Evolutionary conservation across 2,329 filamentous ascomycete genomes (phyloP).

Genomic region (Pseudocercospora macadamiae): DNA sequence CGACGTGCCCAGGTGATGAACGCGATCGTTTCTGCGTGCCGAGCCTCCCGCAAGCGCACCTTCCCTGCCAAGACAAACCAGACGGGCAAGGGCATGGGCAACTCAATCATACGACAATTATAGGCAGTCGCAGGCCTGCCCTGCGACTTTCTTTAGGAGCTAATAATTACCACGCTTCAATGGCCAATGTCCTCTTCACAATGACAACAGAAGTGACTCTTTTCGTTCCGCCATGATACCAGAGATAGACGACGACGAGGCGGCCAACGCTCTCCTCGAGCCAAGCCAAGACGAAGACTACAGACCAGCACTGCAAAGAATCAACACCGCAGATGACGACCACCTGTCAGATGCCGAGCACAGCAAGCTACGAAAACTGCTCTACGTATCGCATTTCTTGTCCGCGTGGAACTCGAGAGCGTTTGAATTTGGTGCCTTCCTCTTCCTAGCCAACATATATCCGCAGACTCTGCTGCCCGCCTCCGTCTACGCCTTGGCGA

Average conservation of each 20-base stretch:
- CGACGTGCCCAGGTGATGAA: too few species aligned
- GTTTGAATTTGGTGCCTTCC: slow-evolving; percentile 55
- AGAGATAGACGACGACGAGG: neutral
- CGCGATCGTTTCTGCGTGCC: neutral
- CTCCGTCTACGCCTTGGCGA: slow-evolving; percentile 69
- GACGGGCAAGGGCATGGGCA: neutral
- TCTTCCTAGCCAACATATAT: slow-evolving; percentile 52
- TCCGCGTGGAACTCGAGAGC: slow-evolving; percentile 54
- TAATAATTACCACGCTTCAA: neutral
- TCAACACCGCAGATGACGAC: neutral
- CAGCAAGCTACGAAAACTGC: slow-evolving; percentile 18
- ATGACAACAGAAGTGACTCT: too few species aligned
- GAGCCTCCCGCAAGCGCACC: too few species aligned
- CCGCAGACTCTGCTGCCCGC: slow-evolving; percentile 64
- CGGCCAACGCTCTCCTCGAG: neutral
- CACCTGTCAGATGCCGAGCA: slow-evolving; percentile 8
- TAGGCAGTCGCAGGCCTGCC: neutral
- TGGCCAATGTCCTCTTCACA: too few species aligned
- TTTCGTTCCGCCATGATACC: neutral
- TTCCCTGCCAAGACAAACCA: too few species aligned
- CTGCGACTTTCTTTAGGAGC: neutral
- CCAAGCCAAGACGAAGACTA: neutral
- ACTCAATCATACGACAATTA: neutral
- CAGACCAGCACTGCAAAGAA: neutral
- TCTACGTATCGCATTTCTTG: slow-evolving; percentile 53